Conservation (phyloP, 2,329 filamentous ascomycete genomes). For the Diplodia corticola region DNA sequence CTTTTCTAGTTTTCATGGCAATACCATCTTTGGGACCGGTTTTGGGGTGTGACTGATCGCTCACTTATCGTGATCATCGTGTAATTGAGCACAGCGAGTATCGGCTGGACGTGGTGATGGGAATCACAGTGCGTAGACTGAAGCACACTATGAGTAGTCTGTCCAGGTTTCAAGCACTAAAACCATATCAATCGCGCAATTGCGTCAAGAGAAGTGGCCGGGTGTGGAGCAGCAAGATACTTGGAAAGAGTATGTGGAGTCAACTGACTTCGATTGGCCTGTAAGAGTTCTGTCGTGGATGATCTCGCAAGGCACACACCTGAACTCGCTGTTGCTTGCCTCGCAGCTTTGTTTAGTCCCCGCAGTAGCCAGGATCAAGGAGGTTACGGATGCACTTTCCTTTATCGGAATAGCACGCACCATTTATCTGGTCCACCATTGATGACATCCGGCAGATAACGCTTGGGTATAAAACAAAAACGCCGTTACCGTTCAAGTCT, state of each 20-base stretch:
- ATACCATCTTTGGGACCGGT: background rate
- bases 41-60: background rate
- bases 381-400: slow-evolving; percentile 2
- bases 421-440: background rate
- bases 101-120: background rate
- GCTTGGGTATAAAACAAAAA: background rate
- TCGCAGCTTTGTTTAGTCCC: background rate
- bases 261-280: background rate
- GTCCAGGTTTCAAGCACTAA: too few species aligned
- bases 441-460: background rate
- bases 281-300: too few species aligned
- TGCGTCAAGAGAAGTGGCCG: too few species aligned
- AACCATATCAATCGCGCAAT: too few species aligned
- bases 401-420: background rate
- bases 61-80: background rate
- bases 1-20: slow-evolving; percentile 9
- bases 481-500: too few species aligned
- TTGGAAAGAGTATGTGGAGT: background rate
- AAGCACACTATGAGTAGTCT: background rate
- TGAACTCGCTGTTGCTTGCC: slow-evolving; percentile 5
- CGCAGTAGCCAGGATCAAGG: background rate
- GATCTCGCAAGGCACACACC: too few species aligned
- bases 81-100: background rate
- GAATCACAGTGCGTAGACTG: background rate
- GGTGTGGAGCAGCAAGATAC: background rate